A percentile compares a stretch with the other conserved stretches of the same genome.
These are phyloP conservation scores for Glycine latifolia DNA, from an alignment of 306 rosid genomes.

Conservation along the genomic window DNA sequence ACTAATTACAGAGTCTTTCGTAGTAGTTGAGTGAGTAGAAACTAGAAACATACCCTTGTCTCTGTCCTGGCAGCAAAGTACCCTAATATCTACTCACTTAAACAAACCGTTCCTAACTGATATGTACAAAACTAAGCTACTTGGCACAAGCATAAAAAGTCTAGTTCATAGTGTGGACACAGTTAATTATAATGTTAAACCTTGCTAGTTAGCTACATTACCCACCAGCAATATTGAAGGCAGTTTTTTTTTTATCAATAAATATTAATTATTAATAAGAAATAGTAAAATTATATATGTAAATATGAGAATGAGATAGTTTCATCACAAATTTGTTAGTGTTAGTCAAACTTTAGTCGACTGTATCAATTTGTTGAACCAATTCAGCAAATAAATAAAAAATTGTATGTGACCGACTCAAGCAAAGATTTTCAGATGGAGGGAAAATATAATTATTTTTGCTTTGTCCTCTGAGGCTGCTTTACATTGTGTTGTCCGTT, in stretches of 20 bases:
- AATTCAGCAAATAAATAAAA: not conserved
- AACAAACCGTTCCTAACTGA: not conserved
- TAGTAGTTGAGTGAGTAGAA: constrained; percentile 70
- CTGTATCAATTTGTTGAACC: constrained; percentile 18
- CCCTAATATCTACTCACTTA: constrained; percentile 31
- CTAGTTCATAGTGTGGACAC: constrained; percentile 50
- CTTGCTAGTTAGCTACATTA: not conserved
- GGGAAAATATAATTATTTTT: constrained; percentile 33
- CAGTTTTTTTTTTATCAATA: too few species aligned
- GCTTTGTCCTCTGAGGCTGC: constrained; percentile 50
- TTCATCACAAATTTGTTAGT: not conserved
- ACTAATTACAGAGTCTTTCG: constrained; percentile 34
- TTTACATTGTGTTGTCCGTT: constrained; percentile 37
- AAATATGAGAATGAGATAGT: not conserved
- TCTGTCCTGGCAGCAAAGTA: constrained; percentile 55
- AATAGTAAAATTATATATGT: not conserved
- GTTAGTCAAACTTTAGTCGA: not conserved
- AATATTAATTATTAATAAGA: too few species aligned
- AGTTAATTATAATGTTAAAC: not conserved
- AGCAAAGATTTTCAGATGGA: constrained; percentile 15
- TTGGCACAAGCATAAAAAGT: not conserved
- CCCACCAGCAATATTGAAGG: not conserved
- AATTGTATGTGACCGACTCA: not conserved
- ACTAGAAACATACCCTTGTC: constrained; percentile 47
- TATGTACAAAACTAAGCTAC: constrained; percentile 42